These are phyloP conservation scores for Candolleomyces efflorescens DNA, from an alignment of 768 basidiomycete genomes.

Conservation along the genomic window DNA sequence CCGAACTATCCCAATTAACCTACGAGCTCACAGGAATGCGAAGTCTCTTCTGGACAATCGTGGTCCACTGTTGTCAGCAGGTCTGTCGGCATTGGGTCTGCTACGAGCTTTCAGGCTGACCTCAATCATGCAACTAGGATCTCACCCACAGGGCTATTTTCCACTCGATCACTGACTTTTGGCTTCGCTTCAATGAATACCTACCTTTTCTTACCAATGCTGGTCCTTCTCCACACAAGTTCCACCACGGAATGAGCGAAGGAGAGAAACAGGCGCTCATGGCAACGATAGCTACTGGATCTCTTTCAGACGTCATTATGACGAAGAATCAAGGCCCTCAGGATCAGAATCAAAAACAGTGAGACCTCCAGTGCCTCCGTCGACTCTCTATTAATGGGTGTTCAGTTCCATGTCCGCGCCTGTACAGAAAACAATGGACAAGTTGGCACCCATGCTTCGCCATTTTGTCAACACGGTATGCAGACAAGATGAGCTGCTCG, in stretches of 20 bases:
- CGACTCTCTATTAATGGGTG: neutral
- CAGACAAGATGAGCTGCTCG: neutral
- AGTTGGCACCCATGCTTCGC: neutral
- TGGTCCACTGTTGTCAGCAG: slow-evolving; percentile 20
- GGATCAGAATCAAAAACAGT: neutral
- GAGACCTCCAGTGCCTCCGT: neutral
- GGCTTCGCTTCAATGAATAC: slow-evolving; percentile 39
- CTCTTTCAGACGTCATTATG: neutral
- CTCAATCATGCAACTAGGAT: neutral
- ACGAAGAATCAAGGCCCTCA: neutral
- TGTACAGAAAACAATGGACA: neutral
- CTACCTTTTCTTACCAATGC: slow-evolving; percentile 23
- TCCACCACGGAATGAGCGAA: slow-evolving; percentile 22
- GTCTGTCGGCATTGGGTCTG: neutral
- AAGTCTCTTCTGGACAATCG: slow-evolving; percentile 27
- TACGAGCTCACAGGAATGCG: slow-evolving; percentile 16
- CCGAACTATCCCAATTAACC: neutral
- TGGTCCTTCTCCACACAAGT: slow-evolving; percentile 18
- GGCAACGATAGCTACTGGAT: slow-evolving; percentile 6
- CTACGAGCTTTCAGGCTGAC: neutral
- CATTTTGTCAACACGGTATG: neutral
- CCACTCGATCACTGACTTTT: slow-evolving; percentile 27
- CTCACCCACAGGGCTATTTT: neutral
- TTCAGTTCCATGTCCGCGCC: neutral
- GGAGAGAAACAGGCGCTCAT: slow-evolving; percentile 18